Evolutionary conservation across 345 rosid species (phyloP), one percentile per base, ranked within the genome.

Genomic region (Lepidium africanum): DNA sequence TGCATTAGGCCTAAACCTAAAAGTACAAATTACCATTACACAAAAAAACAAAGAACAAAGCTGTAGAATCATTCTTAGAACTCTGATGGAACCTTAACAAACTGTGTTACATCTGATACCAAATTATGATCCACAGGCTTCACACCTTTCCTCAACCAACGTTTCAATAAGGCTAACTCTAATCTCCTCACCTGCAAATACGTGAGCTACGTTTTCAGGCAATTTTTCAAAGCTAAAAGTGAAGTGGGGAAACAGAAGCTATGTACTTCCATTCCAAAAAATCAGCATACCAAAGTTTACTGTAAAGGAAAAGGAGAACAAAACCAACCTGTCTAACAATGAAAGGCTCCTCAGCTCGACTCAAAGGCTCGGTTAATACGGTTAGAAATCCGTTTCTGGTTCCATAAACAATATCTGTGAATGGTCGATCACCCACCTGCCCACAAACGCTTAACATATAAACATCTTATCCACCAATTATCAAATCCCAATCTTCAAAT

Each of bases 391-490:
- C 93, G 69, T 89, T 91, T 73, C 91, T 82, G 63, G 87, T 95
- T 36, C 99, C 97, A 54, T 61, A 95, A 47, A 89, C 96, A 17
- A 89, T 74, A 65, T 91, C 99, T 8, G 99, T 95, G 67, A 95
- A 89, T 32, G 97, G 97, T 39, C 97, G 82, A 80, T 95, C 97
- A 61, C 99, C 99, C 66, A 95, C 96, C 99, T 95, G 77, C 50
- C 43, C 70, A 15, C 61, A 61, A 59, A 70, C 73, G 36, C 48
- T 43, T 56, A 32, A 57, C 48, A 59, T 54, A 74, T 46, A 10
- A 50, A 21, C 30, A 67, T 32, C 60, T 61, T 19, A n/a, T 46
- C 52, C 1, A 64, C 59, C 60, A 36, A 35, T 40, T 19, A 16
- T 9, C 57, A 38, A 41, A 59, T 30, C 16, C 19, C 21, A 23